These are phyloP conservation scores for Dothistroma septosporum DNA, from an alignment of 2,329 filamentous ascomycete species.

Conservation along the genomic window DNA sequence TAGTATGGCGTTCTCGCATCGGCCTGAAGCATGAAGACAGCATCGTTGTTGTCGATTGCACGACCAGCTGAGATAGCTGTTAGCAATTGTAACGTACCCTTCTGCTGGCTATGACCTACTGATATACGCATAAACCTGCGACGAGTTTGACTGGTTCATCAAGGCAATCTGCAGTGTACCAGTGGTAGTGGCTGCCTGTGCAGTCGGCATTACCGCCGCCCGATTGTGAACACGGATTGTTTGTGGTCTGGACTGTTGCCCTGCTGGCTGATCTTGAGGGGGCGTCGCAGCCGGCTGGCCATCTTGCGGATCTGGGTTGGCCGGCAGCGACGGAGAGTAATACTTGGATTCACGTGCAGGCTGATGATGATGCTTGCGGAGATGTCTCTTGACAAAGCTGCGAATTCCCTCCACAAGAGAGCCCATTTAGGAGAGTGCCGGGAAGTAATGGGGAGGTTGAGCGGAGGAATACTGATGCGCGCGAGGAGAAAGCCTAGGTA, in stretches of 20 bases:
- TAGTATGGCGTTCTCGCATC: conserved; percentile 37
- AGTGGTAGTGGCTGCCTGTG: conserved; percentile 23
- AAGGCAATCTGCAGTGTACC: conserved; percentile 32
- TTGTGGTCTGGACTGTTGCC: conserved; percentile 3
- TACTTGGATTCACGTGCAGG: background rate
- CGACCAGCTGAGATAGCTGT: conserved; percentile 27
- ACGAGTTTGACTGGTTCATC: conserved; percentile 33
- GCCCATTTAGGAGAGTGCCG: conserved; percentile 4
- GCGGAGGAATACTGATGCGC: background rate
- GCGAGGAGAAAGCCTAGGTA: background rate
- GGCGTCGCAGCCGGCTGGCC: background rate
- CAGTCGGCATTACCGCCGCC: conserved; percentile 9
- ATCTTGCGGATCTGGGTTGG: background rate
- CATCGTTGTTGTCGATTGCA: conserved; percentile 34
- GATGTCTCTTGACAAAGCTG: conserved; percentile 17
- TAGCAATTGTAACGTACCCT: background rate
- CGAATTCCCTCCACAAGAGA: conserved; percentile 21
- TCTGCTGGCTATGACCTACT: conserved; percentile 36
- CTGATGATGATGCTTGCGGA: conserved; percentile 13
- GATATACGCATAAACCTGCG: conserved; percentile 45
- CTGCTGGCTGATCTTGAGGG: background rate
- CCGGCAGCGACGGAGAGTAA: background rate
- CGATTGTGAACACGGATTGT: conserved; percentile 16
- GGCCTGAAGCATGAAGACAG: conserved; percentile 33
- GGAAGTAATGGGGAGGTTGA: background rate